A percentile compares a stretch with the other conserved stretches of the same genome.
phyloP scores from a whole-genome alignment of 2,329 filamentous ascomycete species.

The Fusarium sp. region DNA sequence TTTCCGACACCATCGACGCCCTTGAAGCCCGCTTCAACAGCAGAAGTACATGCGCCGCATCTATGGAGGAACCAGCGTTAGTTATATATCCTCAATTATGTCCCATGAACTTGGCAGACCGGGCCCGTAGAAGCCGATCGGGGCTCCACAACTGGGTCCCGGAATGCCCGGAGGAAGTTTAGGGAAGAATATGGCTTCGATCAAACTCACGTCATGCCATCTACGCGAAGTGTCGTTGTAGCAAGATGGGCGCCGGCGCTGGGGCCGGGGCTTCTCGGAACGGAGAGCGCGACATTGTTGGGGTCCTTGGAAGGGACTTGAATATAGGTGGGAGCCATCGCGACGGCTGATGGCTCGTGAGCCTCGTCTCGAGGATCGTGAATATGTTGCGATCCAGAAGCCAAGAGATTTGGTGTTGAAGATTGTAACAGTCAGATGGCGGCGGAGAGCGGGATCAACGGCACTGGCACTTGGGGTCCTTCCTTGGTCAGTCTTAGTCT shows the following conservation, averaged over 20 bases:
- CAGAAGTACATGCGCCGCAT: constrained; percentile 93
- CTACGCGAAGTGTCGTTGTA: constrained; percentile 89
- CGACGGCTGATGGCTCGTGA: constrained; percentile 26
- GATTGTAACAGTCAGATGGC: not conserved
- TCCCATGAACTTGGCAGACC: not conserved
- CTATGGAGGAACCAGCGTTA: constrained; percentile 59
- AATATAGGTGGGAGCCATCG: constrained; percentile 65
- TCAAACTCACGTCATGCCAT: constrained; percentile 79
- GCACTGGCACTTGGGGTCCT: not conserved
- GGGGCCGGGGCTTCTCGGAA: constrained; percentile 47
- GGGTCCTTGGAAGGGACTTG: constrained; percentile 58
- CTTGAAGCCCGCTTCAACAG: constrained; percentile 93
- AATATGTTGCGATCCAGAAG: constrained; percentile 49
- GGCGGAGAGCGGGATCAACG: constrained; percentile 16
- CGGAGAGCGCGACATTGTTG: constrained; percentile 45
- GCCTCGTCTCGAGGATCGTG: constrained; percentile 30
- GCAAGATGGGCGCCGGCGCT: constrained; percentile 72
- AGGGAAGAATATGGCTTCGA: constrained; percentile 5
- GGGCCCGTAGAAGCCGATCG: constrained; percentile 5
- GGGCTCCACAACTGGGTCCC: constrained; percentile 14
- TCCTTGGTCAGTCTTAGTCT: constrained; percentile 15
- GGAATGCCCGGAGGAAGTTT: constrained; percentile 27
- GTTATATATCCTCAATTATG: constrained; percentile 33
- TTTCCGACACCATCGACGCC: constrained; percentile 82
- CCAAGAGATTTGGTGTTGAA: constrained; percentile 13